A percentile compares a stretch with the other conserved stretches of the same genome.
Conservation (phyloP, 2,329 filamentous ascomycete species). For the Alternaria sp. region DNA sequence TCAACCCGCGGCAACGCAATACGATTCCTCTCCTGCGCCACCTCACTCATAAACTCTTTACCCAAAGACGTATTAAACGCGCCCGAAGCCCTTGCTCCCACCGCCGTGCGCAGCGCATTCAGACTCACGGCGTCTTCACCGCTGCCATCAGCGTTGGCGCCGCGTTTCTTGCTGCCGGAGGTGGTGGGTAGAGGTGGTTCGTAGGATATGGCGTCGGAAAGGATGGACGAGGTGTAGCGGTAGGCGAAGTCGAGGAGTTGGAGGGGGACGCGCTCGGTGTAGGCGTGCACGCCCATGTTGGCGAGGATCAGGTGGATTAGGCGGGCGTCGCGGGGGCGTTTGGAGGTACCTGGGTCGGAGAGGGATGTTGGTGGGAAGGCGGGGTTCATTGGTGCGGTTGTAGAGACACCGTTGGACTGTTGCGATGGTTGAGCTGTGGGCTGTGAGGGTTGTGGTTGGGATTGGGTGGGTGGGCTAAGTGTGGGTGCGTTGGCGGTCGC, state of each 20-base stretch:
- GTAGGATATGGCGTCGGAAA: slow-evolving; percentile 64
- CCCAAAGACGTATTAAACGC: slow-evolving; percentile 68
- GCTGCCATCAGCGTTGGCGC: slow-evolving; percentile 17
- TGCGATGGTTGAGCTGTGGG: not conserved
- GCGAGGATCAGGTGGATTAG: slow-evolving; percentile 81
- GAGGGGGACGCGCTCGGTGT: slow-evolving; percentile 81
- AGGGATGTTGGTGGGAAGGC: slow-evolving; percentile 44
- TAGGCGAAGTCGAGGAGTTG: slow-evolving; percentile 87
- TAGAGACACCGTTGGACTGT: slow-evolving; percentile 22
- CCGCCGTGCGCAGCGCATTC: slow-evolving; percentile 74
- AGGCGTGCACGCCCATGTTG: slow-evolving; percentile 78
- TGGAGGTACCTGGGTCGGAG: slow-evolving; percentile 38
- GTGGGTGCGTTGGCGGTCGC: slow-evolving; percentile 40
- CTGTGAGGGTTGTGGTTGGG: not conserved
- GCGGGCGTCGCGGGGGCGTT: slow-evolving; percentile 77
- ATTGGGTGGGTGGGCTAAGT: slow-evolving; percentile 40
- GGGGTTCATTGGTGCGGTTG: slow-evolving; percentile 19
- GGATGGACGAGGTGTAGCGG: slow-evolving; percentile 75
- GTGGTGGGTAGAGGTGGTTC: slow-evolving; percentile 31
- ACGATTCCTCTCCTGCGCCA: slow-evolving; percentile 62
- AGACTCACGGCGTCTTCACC: slow-evolving; percentile 64
- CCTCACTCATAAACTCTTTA: slow-evolving; percentile 78
- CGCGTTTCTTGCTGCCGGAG: slow-evolving; percentile 29
- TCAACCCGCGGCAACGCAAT: slow-evolving; percentile 54
- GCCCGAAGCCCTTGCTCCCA: slow-evolving; percentile 70